Evolutionary conservation across 1,139 yeast genomes (phyloP), one percentile per base, ranked within the genome.

Genomic region (Taphrina confusa): DNA sequence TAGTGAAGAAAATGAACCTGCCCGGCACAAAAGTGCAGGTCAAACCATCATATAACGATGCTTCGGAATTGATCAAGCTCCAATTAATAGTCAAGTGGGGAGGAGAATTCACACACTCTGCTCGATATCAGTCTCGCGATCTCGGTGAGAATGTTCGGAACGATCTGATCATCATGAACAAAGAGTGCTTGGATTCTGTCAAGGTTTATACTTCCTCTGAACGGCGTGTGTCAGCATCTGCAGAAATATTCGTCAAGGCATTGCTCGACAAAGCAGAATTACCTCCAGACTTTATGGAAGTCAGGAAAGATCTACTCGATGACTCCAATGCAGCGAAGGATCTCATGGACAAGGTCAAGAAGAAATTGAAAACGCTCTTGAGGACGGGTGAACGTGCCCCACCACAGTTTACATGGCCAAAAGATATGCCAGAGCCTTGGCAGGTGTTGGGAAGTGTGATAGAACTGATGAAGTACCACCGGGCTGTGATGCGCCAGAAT

Each of bases 331-430:
- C 99, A 1, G 99, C 99, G 1, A 94, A 94, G 70, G 97, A 90
- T 71, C 77, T 90, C 57, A 92, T 91, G 97, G 99, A 94, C 70
- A 88, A 90, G 70, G 99, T 94, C 39, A 94, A 94, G 73, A 94
- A 92, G 82, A 90, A 91, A 76, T 78, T 94, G 70, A 94, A 94
- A 73, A 97, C 97, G 0, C 77, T 94, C 69, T 76, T 94, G 59
- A 82, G 99, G 73, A 92, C 91, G 73, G 98, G 98, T 1, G 88
- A 91, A 62, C 96, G 90, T 68, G 97, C 97, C 0, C 98, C 98
- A n/a, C 90, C 95, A 0, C 97, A 92, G 70, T 94, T 94, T 73
- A 88, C 98, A 0, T 94, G 99, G 99, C 98, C 99, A 1, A 89
- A 94, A 14, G 89, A 90, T 69, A 90, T 92, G 87, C 98, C 98